A percentile compares a stretch with the other conserved stretches of the same genome.
These are phyloP conservation scores for Fusarium guadeloupense DNA, from an alignment of 2,329 filamentous ascomycete species.

Conservation along the genomic window DNA sequence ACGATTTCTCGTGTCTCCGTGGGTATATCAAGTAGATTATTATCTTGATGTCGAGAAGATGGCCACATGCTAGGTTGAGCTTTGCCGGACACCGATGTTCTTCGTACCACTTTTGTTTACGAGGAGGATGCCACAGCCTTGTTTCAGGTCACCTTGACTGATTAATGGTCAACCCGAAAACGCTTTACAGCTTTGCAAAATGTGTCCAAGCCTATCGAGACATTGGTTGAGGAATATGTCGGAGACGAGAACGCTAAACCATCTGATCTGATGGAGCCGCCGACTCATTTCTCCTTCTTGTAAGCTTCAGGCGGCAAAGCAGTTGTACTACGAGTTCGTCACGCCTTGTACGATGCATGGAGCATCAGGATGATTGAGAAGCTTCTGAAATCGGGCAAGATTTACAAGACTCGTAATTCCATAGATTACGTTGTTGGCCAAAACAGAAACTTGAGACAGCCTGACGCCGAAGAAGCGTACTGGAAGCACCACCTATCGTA, in stretches of 20 bases:
- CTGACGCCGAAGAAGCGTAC: not conserved
- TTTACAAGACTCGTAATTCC: not conserved
- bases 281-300: not conserved
- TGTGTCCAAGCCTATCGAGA: not conserved
- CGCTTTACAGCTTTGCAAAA: not conserved
- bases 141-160: conserved; percentile 7
- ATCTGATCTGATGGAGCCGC: conserved; percentile 11
- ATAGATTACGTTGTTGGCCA: not conserved
- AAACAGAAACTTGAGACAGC: not conserved
- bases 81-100: not conserved
- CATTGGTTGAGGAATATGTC: not conserved
- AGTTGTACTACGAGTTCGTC: conserved; percentile 18
- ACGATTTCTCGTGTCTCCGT: conserved; percentile 22
- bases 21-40: conserved; percentile 3
- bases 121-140: not conserved
- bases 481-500: not conserved
- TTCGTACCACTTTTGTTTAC: conserved; percentile 10
- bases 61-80: not conserved
- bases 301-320: conserved; percentile 6
- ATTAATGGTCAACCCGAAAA: not conserved
- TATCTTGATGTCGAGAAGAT: not conserved
- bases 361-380: conserved; percentile 21
- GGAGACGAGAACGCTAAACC: not conserved
- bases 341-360: conserved; percentile 24
- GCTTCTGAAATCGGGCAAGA: not conserved